These are phyloP conservation scores for Cetradonia linearis DNA, from an alignment of 495 filamentous ascomycete genomes.

Conservation along the genomic window DNA sequence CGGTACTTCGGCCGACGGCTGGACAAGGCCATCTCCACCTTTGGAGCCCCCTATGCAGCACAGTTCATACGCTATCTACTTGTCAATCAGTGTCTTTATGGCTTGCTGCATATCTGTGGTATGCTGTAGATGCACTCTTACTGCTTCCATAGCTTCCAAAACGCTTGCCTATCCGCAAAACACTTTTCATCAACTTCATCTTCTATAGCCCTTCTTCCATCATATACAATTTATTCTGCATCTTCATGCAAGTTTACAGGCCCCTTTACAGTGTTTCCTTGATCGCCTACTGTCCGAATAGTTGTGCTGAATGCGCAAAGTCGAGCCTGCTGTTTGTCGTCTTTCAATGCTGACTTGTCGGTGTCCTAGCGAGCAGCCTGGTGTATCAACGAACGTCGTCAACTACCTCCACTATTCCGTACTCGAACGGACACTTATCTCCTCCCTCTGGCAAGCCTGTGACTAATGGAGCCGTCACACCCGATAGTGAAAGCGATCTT, in stretches of 20 bases:
- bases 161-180: slow-evolving; percentile 9
- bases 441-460: slow-evolving; percentile 25
- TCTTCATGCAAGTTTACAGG: neutral
- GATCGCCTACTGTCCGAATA: slow-evolving; percentile 18
- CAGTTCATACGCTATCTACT: neutral
- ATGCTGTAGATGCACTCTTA: neutral
- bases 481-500: slow-evolving; percentile 45
- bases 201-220: slow-evolving; percentile 19
- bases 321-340: neutral
- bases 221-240: slow-evolving; percentile 1
- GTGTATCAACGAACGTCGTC: slow-evolving; percentile 22
- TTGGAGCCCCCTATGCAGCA: neutral
- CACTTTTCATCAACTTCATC: slow-evolving; percentile 24
- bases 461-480: slow-evolving; percentile 25
- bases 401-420: slow-evolving; percentile 15
- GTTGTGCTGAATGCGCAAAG: slow-evolving; percentile 13
- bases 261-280: slow-evolving; percentile 8
- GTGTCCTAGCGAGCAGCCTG: slow-evolving; percentile 24
- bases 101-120: neutral
- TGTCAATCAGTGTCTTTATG: neutral
- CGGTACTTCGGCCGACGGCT: slow-evolving; percentile 4
- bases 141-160: neutral
- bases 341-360: slow-evolving; percentile 24
- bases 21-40: slow-evolving; percentile 14
- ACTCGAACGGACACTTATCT: slow-evolving; percentile 24